Evolutionary conservation across 1,284 basidiomycete genomes (phyloP).

Genomic region (Pisolithus thermaeus): DNA sequence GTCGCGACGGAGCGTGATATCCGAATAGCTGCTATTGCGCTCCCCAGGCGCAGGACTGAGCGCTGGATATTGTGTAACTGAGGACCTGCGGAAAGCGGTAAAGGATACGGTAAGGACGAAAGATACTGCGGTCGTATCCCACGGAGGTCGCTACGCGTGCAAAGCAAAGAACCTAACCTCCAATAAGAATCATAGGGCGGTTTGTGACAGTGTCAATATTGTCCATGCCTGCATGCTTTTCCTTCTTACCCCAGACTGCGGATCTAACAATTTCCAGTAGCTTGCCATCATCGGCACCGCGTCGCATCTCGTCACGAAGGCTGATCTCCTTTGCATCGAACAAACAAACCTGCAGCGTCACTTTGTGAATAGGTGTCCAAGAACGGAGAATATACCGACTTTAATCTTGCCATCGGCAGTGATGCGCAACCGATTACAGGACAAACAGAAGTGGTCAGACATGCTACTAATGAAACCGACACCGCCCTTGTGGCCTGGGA

Average conservation of each 20-base stretch:
- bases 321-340: constrained; percentile 85
- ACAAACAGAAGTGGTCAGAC: constrained; percentile 88
- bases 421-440: constrained; percentile 79
- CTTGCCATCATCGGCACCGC: constrained; percentile 56
- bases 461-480: constrained; percentile 89
- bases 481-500: constrained; percentile 68
- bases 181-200: constrained; percentile 87
- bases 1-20: not conserved
- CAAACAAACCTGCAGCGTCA: constrained; percentile 62
- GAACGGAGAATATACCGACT: constrained; percentile 34
- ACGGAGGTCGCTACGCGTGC: constrained; percentile 12
- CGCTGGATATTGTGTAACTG: not conserved
- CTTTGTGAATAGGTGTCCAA: not conserved
- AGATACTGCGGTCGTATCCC: constrained; percentile 13
- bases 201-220: constrained; percentile 71
- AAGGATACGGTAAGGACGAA: constrained; percentile 19
- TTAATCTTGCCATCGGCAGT: constrained; percentile 90
- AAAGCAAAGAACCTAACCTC: constrained; percentile 61
- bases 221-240: constrained; percentile 82
- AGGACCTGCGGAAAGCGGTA: constrained; percentile 21
- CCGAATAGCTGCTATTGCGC: not conserved
- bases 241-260: constrained; percentile 73
- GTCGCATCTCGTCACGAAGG: constrained; percentile 69
- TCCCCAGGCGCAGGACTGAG: constrained; percentile 1
- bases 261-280: constrained; percentile 59